Conservation (phyloP, 2,329 filamentous ascomycete species). For the Alternaria triticimaculans region DNA sequence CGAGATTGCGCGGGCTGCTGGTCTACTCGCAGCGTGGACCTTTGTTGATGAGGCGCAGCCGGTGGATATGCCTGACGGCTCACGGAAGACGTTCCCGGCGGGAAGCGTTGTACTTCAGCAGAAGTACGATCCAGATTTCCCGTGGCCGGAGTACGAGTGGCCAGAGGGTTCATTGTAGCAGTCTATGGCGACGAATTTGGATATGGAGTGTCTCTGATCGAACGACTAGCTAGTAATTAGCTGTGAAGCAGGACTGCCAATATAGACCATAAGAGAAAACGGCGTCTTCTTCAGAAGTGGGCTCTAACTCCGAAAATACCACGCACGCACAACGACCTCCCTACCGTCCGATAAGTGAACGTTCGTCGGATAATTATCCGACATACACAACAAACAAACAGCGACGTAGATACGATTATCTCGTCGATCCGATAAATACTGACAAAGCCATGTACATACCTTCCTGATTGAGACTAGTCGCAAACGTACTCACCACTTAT, state of each 20-base stretch:
- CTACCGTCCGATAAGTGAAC: background rate
- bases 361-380: background rate
- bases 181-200: background rate
- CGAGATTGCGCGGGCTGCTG: background rate
- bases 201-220: background rate
- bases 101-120: background rate
- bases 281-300: background rate
- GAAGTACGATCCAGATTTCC: background rate
- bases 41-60: background rate
- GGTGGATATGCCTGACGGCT: background rate
- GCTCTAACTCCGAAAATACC: background rate
- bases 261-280: background rate
- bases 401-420: background rate
- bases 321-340: background rate
- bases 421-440: background rate
- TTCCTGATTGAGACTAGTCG: slow-evolving; percentile 13
- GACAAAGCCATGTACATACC: background rate
- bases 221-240: background rate
- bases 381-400: background rate
- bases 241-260: rapidly evolving
- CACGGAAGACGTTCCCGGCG: background rate
- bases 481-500: slow-evolving; percentile 3
- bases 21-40: background rate
- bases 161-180: background rate
- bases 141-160: background rate